Evolutionary conservation across 176 grass and related monocot species (phyloP), one percentile per base, ranked within the genome.

Genomic region (Oryza glaberrima): DNA sequence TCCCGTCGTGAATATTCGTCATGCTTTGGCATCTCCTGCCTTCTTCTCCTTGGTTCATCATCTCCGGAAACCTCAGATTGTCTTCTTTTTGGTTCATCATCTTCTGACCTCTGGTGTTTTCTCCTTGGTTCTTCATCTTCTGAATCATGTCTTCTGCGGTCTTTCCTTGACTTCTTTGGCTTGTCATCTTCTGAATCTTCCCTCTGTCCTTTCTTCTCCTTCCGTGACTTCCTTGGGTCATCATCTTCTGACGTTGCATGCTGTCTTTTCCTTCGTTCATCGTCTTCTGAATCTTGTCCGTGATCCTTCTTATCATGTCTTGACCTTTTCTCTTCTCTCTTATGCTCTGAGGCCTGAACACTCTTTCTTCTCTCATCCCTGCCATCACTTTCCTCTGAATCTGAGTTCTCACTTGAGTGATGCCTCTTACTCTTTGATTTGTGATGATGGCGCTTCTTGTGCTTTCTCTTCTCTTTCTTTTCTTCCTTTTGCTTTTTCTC

Each of bases 401-500:
- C 91, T 32, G 88, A 95, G 76, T 71, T 73, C 22, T 83, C 64
- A 13, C 86, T 68, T 4, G 81, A 79, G 40, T 22, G 77, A 76
- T 73, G 80, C 86, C 73, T 87, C 86, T 85, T 81, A 46, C 84
- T 93, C 77, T 89, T 91, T 69, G 88, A 94, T 84, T 88, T 91
- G 11, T 82, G 72, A 41, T 82, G 84, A 26, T n/a, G 78, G 81
- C 89, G 88, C 46, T 91, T 88, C 86, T 86, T 94, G 67, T 94
- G 88, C 48, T 51, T 94, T 92, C 85, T 94, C 80, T 89, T 95
- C 77, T 92, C 77, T 80, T 77, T 83, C 73, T 92, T 93, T 69
- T 84, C 92, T 85, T 90, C 87, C 54, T 98, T 95, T 56, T 95
- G 67, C 28, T 82, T 89, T 81, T 94, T 92, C 85, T 98, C 93